Conservation (phyloP, 1,284 basidiomycete species). For the Pholiota adiposa region DNA sequence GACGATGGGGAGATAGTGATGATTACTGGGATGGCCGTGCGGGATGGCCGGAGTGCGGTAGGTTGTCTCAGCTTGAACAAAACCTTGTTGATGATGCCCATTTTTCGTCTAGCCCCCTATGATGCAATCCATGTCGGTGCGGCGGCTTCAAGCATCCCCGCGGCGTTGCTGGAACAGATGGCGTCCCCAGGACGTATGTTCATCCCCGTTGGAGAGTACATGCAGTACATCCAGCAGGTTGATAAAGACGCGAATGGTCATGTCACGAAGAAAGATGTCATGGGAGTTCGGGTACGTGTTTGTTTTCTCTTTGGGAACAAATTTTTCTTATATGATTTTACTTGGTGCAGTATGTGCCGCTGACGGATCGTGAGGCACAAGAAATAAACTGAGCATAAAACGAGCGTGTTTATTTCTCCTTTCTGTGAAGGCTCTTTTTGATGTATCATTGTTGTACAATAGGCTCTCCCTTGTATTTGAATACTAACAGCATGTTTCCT, state of each 20-base stretch:
- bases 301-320: not conserved
- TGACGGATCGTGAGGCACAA: slow-evolving; percentile 4
- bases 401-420: not conserved
- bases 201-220: slow-evolving; percentile 80
- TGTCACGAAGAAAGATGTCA: slow-evolving; percentile 70
- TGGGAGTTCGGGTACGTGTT: slow-evolving; percentile 81
- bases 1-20: slow-evolving; percentile 62
- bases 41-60: slow-evolving; percentile 46
- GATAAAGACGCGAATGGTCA: slow-evolving; percentile 82
- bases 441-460: not conserved
- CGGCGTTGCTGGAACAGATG: slow-evolving; percentile 80
- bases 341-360: slow-evolving; percentile 7
- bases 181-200: slow-evolving; percentile 90
- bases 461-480: no score
- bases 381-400: not conserved
- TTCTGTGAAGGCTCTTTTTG: not conserved
- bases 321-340: no score
- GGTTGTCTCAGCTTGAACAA: no score
- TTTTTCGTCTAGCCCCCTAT: slow-evolving; percentile 68
- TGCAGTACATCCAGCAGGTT: slow-evolving; percentile 73
- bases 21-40: slow-evolving; percentile 82
- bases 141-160: slow-evolving; percentile 79
- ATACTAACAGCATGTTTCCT: no score
- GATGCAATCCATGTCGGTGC: slow-evolving; percentile 96
- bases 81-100: no score